phyloP scores from a whole-genome alignment of 163 green algal genomes.

The Trebouxiophyceae sp. region DNA sequence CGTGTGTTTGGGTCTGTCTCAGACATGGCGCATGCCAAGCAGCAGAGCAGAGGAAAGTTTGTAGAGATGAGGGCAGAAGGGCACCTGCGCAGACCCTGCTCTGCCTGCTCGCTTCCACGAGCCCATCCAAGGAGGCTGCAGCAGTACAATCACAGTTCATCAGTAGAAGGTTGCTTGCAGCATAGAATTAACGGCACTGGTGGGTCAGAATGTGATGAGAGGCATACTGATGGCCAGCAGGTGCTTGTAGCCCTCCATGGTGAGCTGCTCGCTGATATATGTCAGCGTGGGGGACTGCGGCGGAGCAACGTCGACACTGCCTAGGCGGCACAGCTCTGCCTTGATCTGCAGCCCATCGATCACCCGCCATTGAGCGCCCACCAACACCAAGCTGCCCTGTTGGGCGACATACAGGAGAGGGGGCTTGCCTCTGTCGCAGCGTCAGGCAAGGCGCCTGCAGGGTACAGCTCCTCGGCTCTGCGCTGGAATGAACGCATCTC shows the following conservation, averaged over 20 bases:
- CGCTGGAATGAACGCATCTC: conserved; percentile 10
- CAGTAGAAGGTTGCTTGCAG: not conserved
- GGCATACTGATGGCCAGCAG: conserved; percentile 26
- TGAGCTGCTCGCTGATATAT: conserved; percentile 35
- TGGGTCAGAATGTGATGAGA: not conserved
- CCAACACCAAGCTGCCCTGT: not conserved
- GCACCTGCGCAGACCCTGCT: conserved; percentile 43
- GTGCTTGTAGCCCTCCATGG: conserved; percentile 40
- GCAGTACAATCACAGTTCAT: not conserved
- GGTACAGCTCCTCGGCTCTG: not conserved
- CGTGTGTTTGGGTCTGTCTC: not conserved
- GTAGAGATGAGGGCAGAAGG: too few relatives aligned
- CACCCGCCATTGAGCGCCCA: not conserved
- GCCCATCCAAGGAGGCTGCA: conserved; percentile 36
- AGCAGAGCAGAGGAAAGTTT: too few relatives aligned
- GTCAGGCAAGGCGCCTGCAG: not conserved
- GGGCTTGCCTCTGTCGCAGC: too few relatives aligned
- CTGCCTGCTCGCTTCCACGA: conserved; percentile 51
- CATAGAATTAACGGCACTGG: not conserved
- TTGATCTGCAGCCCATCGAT: conserved; percentile 24
- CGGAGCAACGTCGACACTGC: conserved; percentile 34
- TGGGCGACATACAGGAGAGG: not conserved
- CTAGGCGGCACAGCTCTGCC: conserved; percentile 20
- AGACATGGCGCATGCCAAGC: too few relatives aligned
- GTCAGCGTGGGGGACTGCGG: conserved; percentile 10